Percentiles rank a stretch among this genome's conserved stretches.
phyloP scores from a whole-genome alignment of 202 grass and related monocot species.

The Setaria viridis region DNA sequence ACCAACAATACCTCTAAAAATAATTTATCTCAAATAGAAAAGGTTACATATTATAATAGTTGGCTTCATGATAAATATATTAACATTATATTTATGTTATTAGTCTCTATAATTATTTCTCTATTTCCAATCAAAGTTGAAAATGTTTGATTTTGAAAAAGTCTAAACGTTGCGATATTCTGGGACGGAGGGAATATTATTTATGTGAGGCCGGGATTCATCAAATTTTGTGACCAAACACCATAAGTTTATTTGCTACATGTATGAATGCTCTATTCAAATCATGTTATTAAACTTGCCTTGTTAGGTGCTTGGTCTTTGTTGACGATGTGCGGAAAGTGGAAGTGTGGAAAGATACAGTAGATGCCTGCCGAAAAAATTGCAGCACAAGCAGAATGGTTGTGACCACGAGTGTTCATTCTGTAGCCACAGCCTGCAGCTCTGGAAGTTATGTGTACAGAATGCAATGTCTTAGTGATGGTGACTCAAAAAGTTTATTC shows the following conservation, averaged over 20 bases:
- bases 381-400: constrained; percentile 8
- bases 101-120: no score
- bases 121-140: no score
- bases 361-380: not conserved
- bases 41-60: no score
- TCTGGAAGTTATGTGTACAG: constrained; percentile 23
- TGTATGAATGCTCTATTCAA: not conserved
- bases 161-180: no score
- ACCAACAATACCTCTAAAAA: no score
- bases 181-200: no score
- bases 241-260: not conserved
- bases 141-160: no score
- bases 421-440: constrained; percentile 18
- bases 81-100: no score
- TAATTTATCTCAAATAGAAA: no score
- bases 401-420: constrained; percentile 24
- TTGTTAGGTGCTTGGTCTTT: constrained; percentile 27
- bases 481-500: constrained; percentile 6
- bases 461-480: constrained; percentile 10
- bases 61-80: no score
- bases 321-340: constrained; percentile 27
- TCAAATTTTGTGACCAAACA: constrained; percentile 22
- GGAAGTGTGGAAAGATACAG: not conserved
- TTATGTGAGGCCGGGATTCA: not conserved
- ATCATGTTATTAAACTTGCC: not conserved